Conservation (phyloP, 345 rosid genomes). For the Eucalyptus pauciflora region DNA sequence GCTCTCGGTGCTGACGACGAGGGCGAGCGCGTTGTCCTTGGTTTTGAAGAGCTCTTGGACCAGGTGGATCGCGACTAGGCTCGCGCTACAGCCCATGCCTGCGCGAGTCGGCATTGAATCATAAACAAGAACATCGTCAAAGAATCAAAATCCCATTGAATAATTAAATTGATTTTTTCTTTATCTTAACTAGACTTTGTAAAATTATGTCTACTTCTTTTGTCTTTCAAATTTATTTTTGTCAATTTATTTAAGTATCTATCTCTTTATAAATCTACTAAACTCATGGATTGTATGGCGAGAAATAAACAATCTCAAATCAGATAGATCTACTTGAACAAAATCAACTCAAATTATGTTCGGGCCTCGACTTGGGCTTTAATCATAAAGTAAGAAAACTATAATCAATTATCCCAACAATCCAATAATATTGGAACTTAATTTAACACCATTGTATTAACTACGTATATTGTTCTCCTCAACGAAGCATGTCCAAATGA, state of each 20-base stretch:
- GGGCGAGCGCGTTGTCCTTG: slow-evolving; percentile 21
- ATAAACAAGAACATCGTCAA: background rate
- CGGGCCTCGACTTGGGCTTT: background rate
- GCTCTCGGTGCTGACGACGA: slow-evolving; percentile 75
- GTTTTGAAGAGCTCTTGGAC: slow-evolving; percentile 40
- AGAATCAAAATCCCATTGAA: background rate
- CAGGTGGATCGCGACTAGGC: slow-evolving; percentile 43
- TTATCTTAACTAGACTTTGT: background rate
- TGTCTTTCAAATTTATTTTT: background rate
- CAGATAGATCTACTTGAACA: background rate
- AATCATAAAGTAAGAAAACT: background rate
- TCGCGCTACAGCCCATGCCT: slow-evolving; percentile 77
- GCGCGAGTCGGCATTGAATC: background rate
- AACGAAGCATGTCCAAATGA: background rate
- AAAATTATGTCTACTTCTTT: background rate
- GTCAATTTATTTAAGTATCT: background rate
- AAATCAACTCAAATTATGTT: background rate
- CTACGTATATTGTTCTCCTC: background rate
- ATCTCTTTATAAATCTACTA: background rate
- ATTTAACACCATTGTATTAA: background rate
- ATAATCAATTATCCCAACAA: background rate
- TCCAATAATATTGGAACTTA: background rate
- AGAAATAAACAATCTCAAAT: background rate
- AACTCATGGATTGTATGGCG: background rate
- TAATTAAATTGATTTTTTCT: background rate